Base-by-base conservation (phyloP, 2,329 filamentous ascomycete genomes). In the Ophiostoma perfectum region DNA sequence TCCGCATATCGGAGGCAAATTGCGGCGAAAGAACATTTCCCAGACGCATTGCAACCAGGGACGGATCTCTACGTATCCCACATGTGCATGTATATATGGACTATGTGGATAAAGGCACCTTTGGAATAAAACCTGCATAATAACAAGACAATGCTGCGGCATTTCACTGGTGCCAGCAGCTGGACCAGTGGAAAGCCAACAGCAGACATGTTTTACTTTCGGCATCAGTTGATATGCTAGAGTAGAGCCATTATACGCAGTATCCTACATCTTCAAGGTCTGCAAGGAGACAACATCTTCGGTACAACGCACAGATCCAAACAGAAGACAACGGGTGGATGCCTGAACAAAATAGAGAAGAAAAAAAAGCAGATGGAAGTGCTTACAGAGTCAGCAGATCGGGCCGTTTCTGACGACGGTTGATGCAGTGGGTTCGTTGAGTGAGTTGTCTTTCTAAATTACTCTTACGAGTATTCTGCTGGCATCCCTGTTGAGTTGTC, bases 91-190 rank as follows among this genome's bases (percentile, higher is more conserved):
- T 55, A 18, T 27, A 27, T 27, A 27, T 27, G 27, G 27, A 27
- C 27, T 52, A 52, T 52, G 47, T 55, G 49, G 49, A 27, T 27
- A 55, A 55, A n/a, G 5, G 49, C 49, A 55, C 27, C 7, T 27
- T 27, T 27, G 27, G 27, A 27, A 55, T 55, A 55, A 55, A 55
- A 62, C 27, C 27, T 62, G 55, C 4, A 62, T 38, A 62, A 62
- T 41, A 16, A 4, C 2, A 39, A 39, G 1, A 62, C 5, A 39
- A 38, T 41, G 58, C 36, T 55, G 36, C 36, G 36, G 58, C 36
- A 62, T n/a, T 62, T 63, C 38, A 44, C 60, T 63, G 60, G 60
- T 14, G 16, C 60, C 60, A 39, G 60, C 39, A 63, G 38, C 39
- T 63, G 60, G 14, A 44, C 9, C 38, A n/a, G 38, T 42, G 27